A percentile compares a stretch with the other conserved stretches of the same genome.
Conservation (phyloP, 768 basidiomycete species). For the Vararia minispora region DNA sequence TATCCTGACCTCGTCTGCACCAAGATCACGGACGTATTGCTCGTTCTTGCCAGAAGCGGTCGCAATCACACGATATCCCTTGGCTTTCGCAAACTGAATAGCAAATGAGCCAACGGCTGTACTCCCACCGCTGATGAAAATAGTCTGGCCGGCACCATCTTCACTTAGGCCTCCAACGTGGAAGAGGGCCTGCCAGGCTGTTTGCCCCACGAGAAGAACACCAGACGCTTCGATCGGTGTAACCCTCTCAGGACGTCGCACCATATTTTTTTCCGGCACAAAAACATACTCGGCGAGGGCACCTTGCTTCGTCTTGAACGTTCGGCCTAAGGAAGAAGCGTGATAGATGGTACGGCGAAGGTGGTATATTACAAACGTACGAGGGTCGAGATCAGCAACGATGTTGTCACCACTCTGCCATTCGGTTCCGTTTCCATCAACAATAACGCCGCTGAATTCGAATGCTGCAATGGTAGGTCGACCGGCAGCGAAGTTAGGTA, state of each 20-base stretch:
- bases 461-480: conserved; percentile 45
- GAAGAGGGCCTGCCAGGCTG: conserved; percentile 47
- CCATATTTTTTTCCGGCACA: conserved; percentile 31
- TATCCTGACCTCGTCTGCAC: conserved; percentile 50
- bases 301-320: conserved; percentile 35
- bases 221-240: conserved; percentile 50
- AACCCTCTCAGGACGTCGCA: conserved; percentile 36
- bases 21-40: conserved; percentile 41
- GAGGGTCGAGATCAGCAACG: conserved; percentile 39
- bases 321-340: conserved; percentile 19
- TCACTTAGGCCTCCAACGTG: conserved; percentile 28
- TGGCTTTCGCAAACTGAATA: conserved; percentile 61
- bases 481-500: conserved; percentile 34
- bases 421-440: conserved; percentile 38
- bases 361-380: conserved; percentile 18
- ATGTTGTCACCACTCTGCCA: conserved; percentile 53
- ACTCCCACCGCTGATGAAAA: conserved; percentile 66
- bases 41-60: conserved; percentile 53
- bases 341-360: neutral
- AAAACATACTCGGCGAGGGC: conserved; percentile 45
- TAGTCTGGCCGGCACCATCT: conserved; percentile 42
- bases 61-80: conserved; percentile 45
- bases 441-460: conserved; percentile 56
- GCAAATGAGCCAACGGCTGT: conserved; percentile 59
- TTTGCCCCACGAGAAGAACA: conserved; percentile 43